A percentile compares a stretch with the other conserved stretches of the same genome.
phyloP scores from a whole-genome alignment of 23 red algal genomes.

The Gracilaria domingensis region DNA sequence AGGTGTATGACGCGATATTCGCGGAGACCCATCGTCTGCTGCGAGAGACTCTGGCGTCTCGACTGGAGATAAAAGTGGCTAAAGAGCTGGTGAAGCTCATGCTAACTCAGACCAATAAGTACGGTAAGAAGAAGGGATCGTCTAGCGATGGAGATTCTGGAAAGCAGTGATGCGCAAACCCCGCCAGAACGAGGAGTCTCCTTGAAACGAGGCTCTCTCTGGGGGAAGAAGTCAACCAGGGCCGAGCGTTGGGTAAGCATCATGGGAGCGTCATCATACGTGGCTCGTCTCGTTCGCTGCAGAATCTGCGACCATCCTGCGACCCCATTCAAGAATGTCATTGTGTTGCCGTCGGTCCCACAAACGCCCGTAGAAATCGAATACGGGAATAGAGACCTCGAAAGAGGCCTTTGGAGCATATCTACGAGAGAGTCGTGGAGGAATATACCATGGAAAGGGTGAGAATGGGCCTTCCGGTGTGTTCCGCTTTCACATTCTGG shows the following conservation, averaged over 20 bases:
- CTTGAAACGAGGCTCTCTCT: neutral
- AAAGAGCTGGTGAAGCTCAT: neutral
- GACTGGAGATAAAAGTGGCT: neutral
- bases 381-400: neutral
- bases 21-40: neutral
- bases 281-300: neutral
- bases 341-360: neutral
- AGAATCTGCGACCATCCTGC: neutral
- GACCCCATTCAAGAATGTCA: neutral
- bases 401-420: neutral
- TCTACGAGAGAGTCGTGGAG: neutral
- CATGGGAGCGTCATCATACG: neutral
- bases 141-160: too few relatives aligned
- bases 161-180: too few relatives aligned
- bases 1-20: neutral
- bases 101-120: neutral
- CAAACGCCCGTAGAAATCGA: neutral
- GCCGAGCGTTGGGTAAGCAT: neutral
- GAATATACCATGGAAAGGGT: neutral
- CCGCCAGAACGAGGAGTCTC: neutral
- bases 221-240: neutral
- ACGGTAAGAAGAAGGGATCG: neutral
- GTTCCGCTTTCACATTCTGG: slow-evolving; percentile 28
- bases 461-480: neutral
- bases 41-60: neutral